Evolutionary conservation across 2,329 filamentous ascomycete genomes (phyloP), one percentile per base, ranked within the genome.

Genomic region (Coniochaeta sp.): DNA sequence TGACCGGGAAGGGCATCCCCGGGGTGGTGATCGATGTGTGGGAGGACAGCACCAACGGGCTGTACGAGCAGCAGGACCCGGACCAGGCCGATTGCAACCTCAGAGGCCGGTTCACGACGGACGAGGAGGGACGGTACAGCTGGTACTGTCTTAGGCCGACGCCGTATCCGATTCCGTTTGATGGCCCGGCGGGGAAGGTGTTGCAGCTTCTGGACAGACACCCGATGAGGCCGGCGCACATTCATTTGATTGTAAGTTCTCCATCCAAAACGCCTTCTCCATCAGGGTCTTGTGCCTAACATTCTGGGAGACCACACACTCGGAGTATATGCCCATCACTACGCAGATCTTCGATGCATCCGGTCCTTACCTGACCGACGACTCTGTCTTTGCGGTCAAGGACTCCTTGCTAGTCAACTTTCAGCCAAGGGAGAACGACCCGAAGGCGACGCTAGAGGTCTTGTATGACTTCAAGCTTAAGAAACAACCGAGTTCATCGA

Each of bases 1-100:
- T 35, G 3, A 82, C 79, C 0, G 75, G 77, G 54, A 67, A 76
- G 62, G 79, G 80, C 0, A 69, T 85, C 16, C 69, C 71, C n/a
- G 73, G 73, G 42, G 79, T 78, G 0, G 70, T 74, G 13, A 68
- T 85, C 6, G 81, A 85, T 58, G 71, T 82, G n/a, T 85, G 81
- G 81, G 77, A 85, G 60, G 78, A 78, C 1, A 78, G 76, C 3
- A 81, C 81, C 2, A 85, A 85, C 54, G 53, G 72, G 8, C 61
- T 75, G 61, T 85, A 86, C 57, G 86, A 90, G 70, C 86, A 90
- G 67, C 87, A 91, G 67, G 87, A 91, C 57, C 71, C 77, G 0
- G 69, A 79, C 1, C 86, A 91, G 69, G 73, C 78, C 6, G 86
- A 91, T 52, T 82, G 83, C 68, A 91, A 91, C 64, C 74, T 91